Evolutionary conservation across 2,329 filamentous ascomycete species (phyloP), one percentile per base, ranked within the genome.

Genomic region (Mycosphaerella arachidis): DNA sequence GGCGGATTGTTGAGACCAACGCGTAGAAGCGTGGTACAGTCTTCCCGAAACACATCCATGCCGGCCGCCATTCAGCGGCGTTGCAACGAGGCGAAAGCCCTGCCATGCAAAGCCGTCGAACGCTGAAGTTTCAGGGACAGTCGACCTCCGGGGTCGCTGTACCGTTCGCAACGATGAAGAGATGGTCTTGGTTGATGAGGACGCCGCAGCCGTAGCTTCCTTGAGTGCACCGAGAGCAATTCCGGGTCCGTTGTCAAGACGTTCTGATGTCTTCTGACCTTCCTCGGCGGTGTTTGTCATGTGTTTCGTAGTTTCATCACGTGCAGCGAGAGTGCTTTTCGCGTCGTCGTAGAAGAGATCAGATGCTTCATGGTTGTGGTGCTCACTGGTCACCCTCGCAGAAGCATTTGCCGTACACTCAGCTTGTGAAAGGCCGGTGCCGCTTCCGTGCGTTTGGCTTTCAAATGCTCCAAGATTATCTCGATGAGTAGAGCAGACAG

Each of bases 11-110:
- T 29, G 20, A 8, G 20, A 50, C 7, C 29, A 16, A 30, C 50
- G 50, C 29, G n/a, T 35, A 4, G 53, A 46, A 18, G 59, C 35
- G 53, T 61, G 59, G 30, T 51, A 56, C 24, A 48, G 27, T n/a
- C 59, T 56, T 30, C 48, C 20, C n/a, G 40, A 48, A 10, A 13
- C 13, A 5, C 50, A 20, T 31, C 46, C 13, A 27, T 18, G 12
- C 12, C 4, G 10, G 18, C 46, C 8, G 46, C n/a, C 18, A 7
- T 13, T 43, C 18, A 16, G 13, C 40, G 40, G 13, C n/a, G 2
- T 13, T 43, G n/a, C n/a, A 43, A 16, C 7, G 6, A 12, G 18
- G 10, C 20, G 46, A 30, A 8, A 29, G 5, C 46, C 24, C 29
- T 29, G 46, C 46, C 46, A 50, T 27, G 46, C 46, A 5, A 29